These are phyloP conservation scores for Phaeolepiota aurea DNA, from an alignment of 768 basidiomycete species.

Conservation along the genomic window DNA sequence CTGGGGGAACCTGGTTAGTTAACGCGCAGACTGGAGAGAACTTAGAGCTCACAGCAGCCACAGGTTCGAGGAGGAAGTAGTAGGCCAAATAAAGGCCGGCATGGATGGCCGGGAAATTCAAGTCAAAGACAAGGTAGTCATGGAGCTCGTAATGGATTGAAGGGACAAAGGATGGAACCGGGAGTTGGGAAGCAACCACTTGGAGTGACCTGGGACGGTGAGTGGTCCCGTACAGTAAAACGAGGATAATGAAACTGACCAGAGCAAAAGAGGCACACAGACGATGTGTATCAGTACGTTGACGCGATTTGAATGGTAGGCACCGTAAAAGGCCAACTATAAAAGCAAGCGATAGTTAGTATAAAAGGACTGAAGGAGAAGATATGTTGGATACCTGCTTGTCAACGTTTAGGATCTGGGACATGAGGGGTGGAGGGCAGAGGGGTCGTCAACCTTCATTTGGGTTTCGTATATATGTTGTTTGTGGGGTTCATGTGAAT, in stretches of 20 bases:
- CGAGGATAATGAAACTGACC: constrained; percentile 33
- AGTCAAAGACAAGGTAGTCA: constrained; percentile 59
- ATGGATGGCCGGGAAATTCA: constrained; percentile 57
- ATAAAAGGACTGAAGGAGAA: neutral
- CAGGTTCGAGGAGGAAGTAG: constrained; percentile 75
- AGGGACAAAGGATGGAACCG: constrained; percentile 49
- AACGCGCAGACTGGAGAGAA: constrained; percentile 1
- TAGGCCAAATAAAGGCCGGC: constrained; percentile 58
- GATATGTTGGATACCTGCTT: constrained; percentile 43
- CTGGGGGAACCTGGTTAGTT: constrained; percentile 31
- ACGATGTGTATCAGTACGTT: constrained; percentile 84
- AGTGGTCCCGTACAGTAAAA: neutral
- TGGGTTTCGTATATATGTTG: too few species aligned
- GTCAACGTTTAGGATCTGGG: constrained; percentile 52
- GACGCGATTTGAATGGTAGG: constrained; percentile 78
- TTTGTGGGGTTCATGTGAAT: too few species aligned
- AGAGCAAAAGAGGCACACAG: constrained; percentile 78
- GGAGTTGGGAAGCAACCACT: constrained; percentile 41
- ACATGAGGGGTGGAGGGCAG: too few species aligned
- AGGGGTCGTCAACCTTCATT: too few species aligned
- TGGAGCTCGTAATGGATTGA: constrained; percentile 41
- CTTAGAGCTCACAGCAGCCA: constrained; percentile 65
- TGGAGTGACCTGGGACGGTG: constrained; percentile 44
- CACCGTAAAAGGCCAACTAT: constrained; percentile 88
- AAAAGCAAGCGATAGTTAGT: neutral